A percentile compares a stretch with the other conserved stretches of the same genome.
These are phyloP conservation scores for Elsinoe arachidis DNA, from an alignment of 2,329 filamentous ascomycete genomes.

Conservation along the genomic window DNA sequence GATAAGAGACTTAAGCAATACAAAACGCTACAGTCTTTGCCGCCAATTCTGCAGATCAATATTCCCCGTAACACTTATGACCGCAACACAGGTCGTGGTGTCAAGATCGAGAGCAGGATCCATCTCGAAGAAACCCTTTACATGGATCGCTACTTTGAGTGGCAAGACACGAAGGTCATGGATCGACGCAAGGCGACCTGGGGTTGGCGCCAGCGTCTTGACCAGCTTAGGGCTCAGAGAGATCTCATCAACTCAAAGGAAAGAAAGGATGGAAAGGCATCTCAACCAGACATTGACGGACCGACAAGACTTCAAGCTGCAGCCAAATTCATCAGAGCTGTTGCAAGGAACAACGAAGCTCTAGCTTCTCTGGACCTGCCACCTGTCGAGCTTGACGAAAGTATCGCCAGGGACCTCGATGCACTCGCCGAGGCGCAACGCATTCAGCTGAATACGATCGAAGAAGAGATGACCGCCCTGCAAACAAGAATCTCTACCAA, in stretches of 20 bases:
- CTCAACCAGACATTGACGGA: constrained; percentile 20
- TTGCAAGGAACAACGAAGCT: constrained; percentile 34
- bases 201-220: constrained; percentile 60
- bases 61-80: constrained; percentile 70
- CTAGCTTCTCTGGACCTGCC: constrained; percentile 26
- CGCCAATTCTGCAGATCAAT: constrained; percentile 80
- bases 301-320: constrained; percentile 23
- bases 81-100: constrained; percentile 43
- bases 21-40: constrained; percentile 54
- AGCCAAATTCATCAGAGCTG: constrained; percentile 35
- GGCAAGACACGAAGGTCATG: constrained; percentile 52
- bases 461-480: constrained; percentile 36
- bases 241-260: constrained; percentile 17
- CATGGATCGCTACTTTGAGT: constrained; percentile 78
- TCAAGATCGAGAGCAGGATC: constrained; percentile 70
- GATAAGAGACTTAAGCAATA: constrained; percentile 48
- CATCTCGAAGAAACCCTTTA: constrained; percentile 73
- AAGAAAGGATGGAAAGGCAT: background rate
- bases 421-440: constrained; percentile 37
- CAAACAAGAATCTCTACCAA: constrained; percentile 45
- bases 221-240: constrained; percentile 23
- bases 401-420: constrained; percentile 36
- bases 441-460: constrained; percentile 36
- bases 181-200: constrained; percentile 61
- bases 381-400: constrained; percentile 35